Evolutionary conservation across 2,329 filamentous ascomycete species (phyloP), one percentile per base, ranked within the genome.

Genomic region (Purpureocillium takamizusanense): DNA sequence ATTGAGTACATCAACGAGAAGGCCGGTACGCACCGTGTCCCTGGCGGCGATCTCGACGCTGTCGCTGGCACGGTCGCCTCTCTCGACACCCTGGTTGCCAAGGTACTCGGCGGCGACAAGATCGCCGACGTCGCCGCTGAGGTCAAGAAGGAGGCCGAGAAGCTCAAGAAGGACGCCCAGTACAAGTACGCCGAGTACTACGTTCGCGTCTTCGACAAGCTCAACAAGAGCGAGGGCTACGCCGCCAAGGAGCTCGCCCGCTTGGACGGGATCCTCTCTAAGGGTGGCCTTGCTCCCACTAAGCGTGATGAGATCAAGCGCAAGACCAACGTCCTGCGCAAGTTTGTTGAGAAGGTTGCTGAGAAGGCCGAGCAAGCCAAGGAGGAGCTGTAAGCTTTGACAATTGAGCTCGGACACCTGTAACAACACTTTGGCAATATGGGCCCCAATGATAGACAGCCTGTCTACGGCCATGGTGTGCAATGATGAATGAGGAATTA

Each of bases 171-270:
- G 38, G 60, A 67, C 44, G 68, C 66, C 11, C 68, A 78, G 61
- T 63, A 82, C 62, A 86, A 86, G 70, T 94, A 90, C 57, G 86
- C 86, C 34, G 76, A 89, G 65, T 98, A 98, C 76, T 97, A 98
- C 63, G 72, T 92, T 60, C 86, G 86, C 60, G 88, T 94, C 39
- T 83, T 92, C 44, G 78, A 86, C 59, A 97, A 95, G 78, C 68
- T 92, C 46, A 72, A 69, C 57, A 72, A 81, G 61, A 94, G 83
- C 66, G 72, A 83, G 44, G 81, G 71, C 37, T 95, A 86, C 56
- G 86, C 80, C 35, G 68, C 77, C 57, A 97, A 95, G 78, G 90
- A 97, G 72, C 70, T 89, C 46, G 73, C 79, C 44, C 78, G 90
- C 46, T 72, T 97, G 45, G 75, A 86, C 51, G 79, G 82, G 50